These are phyloP conservation scores for Coelastrella sp. DNA, from an alignment of 139 green algal genomes.

Conservation along the genomic window DNA sequence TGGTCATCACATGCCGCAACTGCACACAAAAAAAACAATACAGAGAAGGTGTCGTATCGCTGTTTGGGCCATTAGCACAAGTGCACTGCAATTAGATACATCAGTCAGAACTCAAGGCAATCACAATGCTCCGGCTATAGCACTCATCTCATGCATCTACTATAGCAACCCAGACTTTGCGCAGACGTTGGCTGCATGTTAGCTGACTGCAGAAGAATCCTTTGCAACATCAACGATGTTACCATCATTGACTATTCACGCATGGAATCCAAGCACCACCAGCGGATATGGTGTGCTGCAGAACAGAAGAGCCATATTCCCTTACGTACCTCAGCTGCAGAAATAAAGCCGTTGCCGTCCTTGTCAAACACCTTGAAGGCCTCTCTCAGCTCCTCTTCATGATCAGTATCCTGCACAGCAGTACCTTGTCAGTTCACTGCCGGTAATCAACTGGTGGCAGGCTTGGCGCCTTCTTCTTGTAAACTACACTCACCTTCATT, in stretches of 20 bases:
- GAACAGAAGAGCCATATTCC: not conserved
- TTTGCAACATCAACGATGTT: too few relatives aligned
- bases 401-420: slow-evolving; percentile 85
- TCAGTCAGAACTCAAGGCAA: too few relatives aligned
- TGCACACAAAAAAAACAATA: slow-evolving; percentile 50
- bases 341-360: slow-evolving; percentile 99
- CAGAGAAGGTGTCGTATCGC: too few relatives aligned
- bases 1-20: slow-evolving; percentile 99
- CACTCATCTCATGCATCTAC: too few relatives aligned
- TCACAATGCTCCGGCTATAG: too few relatives aligned
- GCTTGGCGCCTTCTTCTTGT: not conserved
- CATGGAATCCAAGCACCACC: too few relatives aligned
- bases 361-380: slow-evolving; percentile 99
- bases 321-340: slow-evolving; percentile 88
- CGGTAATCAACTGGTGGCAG: not conserved
- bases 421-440: not conserved
- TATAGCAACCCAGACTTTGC: too few relatives aligned
- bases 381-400: slow-evolving; percentile 98
- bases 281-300: not conserved
- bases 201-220: too few relatives aligned
- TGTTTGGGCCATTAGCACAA: too few relatives aligned
- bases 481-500: slow-evolving; percentile 90
- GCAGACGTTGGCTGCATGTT: too few relatives aligned
- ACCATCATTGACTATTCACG: too few relatives aligned
- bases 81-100: too few relatives aligned